Base-by-base conservation (phyloP, 2,329 filamentous ascomycete species). In the Monilinia vaccinii-corymbosi region DNA sequence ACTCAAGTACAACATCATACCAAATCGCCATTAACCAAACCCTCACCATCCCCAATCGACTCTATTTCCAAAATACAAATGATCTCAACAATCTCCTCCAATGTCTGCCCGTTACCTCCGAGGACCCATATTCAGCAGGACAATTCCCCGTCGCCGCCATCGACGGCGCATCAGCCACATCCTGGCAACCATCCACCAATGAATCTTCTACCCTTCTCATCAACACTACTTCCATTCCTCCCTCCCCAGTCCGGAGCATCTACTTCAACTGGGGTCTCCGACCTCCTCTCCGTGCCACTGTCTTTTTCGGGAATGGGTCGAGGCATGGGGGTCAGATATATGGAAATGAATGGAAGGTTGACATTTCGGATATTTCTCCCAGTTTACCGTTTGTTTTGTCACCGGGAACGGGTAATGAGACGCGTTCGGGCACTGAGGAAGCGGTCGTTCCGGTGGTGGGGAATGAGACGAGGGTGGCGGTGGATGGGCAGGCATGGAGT, bases 111-210 rank as follows among this genome's bases (percentile, higher is more conserved):
- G 79, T 80, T 0, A 71, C 70, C 18, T 82, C 80, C 1, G 69
- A 74, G 0, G 70, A 78, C 44, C 68, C 71, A 2, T 82, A 79
- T 67, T 73, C 78, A 31, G 80, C 84, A 0, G 87, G 87, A 16
- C 87, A 90, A 71, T 88, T 89, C 73, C 85, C 87, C 1, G 76
- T 87, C 56, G 78, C 80, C 0, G 85, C 84, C 3, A 79, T 87
- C 55, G 86, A 89, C 66, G 86, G 86, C 56, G 83, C 84, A 2
- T 75, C 81, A 6, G 81, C 80, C 21, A 89, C 86, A 0, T 81
- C 81, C 64, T 89, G 86, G 86, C 84, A 88, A 67, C 85, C 86
- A 0, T 68, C 73, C 10, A 75, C 79, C 1, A 80, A 81, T 53
- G 73, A 71, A 0, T 75, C 78, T 5, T 76, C 80, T 32, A 79